Evolutionary conservation across 129 eudicot species (phyloP).

Genomic region (Chrysanthemum seticuspe): DNA sequence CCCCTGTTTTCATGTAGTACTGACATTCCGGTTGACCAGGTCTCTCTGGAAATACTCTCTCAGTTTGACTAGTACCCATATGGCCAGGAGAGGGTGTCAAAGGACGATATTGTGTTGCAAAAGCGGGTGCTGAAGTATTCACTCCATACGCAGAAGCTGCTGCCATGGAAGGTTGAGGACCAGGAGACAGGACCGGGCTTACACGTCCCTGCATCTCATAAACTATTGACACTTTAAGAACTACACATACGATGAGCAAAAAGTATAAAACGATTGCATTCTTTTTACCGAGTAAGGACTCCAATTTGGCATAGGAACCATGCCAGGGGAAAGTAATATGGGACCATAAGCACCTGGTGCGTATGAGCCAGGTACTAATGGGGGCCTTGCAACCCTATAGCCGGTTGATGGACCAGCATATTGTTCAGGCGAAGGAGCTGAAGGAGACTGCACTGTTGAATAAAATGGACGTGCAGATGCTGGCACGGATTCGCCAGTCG

Average conservation of each 20-base stretch:
- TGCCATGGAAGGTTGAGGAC: conserved; percentile 55
- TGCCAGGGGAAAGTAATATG: conserved; percentile 81
- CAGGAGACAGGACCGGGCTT: conserved; percentile 82
- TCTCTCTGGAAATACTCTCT: conserved; percentile 64
- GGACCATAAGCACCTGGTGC: conserved; percentile 85
- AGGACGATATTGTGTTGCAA: conserved; percentile 59
- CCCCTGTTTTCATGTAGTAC: conserved; percentile 89
- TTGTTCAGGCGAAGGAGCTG: conserved; percentile 74
- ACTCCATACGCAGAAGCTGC: conserved; percentile 58
- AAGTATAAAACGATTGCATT: background rate
- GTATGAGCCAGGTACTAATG: conserved; percentile 82
- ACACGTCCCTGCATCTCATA: conserved; percentile 71
- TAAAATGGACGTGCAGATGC: conserved; percentile 86
- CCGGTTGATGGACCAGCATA: conserved; percentile 49
- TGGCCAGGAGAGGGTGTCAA: conserved; percentile 56
- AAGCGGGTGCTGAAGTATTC: conserved; percentile 60
- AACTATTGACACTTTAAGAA: conserved; percentile 32
- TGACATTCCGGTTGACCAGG: conserved; percentile 88
- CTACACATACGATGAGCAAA: background rate
- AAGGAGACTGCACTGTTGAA: conserved; percentile 87
- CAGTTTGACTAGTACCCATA: conserved; percentile 37
- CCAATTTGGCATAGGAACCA: conserved; percentile 84
- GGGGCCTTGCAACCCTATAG: conserved; percentile 82
- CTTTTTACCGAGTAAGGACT: conserved; percentile 76
- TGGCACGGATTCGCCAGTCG: conserved; percentile 57